Evolutionary conservation across 1,284 basidiomycete species (phyloP), one percentile per base, ranked within the genome.

Genomic region (Chondrostereum purpureum): DNA sequence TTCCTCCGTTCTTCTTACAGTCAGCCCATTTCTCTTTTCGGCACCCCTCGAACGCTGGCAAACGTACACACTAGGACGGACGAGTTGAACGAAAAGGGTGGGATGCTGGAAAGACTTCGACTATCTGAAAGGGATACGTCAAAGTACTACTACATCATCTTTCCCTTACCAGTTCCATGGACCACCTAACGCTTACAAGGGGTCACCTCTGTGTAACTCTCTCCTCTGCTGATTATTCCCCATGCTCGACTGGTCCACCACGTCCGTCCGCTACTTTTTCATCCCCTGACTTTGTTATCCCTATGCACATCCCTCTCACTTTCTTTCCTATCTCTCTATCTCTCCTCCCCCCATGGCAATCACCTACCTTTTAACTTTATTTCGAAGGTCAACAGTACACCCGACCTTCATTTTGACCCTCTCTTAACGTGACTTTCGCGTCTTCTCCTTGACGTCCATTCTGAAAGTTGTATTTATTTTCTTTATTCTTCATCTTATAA

Each of bases 11-110:
- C 39, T 5, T 34, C 14, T 37, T 11, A 16, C 16, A 6, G 35
- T 34, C 33, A 37, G n/a, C 14, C 21, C 24, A 36, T 44, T 14
- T n/a, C 13, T 44, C 13, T 37, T 37, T 36, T 19, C 38, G 13
- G n/a, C 38, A 11, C n/a, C n/a, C n/a, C 8, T n/a, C n/a, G 8
- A 8, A 31, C 27, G n/a, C 27, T n/a, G 27, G 27, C 27, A 31
- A n/a, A n/a, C 27, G 27, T 31, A 8, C 27, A 31, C 27, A 31
- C 27, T 31, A 31, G 27, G 27, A 8, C 27, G 27, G n/a, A n/a
- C 8, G 8, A 8, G n/a, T 8, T n/a, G 27, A 31, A 31, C n/a
- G 27, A 31, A n/a, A 31, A 31, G 27, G n/a, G 27, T 8, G 27
- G n/a, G 8, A 31, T 31, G 8, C 27, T n/a, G n/a, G 27, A 31